Base-by-base conservation (phyloP, 495 filamentous ascomycete species). In the Talaromyces ruber region DNA sequence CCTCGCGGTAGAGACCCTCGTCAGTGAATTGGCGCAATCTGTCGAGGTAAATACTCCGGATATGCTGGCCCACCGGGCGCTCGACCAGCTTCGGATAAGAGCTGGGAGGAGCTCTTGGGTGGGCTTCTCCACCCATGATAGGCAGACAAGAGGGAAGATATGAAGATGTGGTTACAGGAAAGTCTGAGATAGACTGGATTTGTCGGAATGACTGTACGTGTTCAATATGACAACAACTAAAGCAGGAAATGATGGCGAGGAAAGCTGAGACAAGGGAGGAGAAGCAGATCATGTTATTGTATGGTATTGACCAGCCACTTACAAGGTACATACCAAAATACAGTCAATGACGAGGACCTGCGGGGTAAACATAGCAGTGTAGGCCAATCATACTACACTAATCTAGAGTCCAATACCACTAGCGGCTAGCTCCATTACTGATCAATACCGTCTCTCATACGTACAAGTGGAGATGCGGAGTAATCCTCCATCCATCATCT, bases 1-100 rank as follows among this genome's bases (percentile, higher is more conserved):
- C 81, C 24, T 82, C 77, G 63, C 85, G 81, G 79, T 93, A 98
- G 73, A 97, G 92, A 60, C 94, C 94, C 14, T 72, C 74, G 22
- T 80, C 77, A 51, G 88, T 91, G 77, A 98, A 96, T 70, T 90
- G 85, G 22, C 77, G 79, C 66, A 98, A 84, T 43, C 94, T 86
- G 66, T 92, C 88, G 64, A 85, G 88, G 80, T 96, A 97, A 72
- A 97, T 92, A 69, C 82, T 81, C 66, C 85, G 82, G 68, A 97
- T 97, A 68, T 91, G 87, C 76, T 95, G 88, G 63, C 93, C 93
- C 66, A 87, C 85, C 26, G 87, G 87, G 60, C 77, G 76, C 59
- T 77, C 74, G 58, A 84, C 79, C 57, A 82, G 74, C 67, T 81
- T 79, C 58, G 87, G 84, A 65, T 89, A 82, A 60, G 70, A 69